Conservation (phyloP, 352 stramenopile genomes). For the Phytophthora hibernalis region DNA sequence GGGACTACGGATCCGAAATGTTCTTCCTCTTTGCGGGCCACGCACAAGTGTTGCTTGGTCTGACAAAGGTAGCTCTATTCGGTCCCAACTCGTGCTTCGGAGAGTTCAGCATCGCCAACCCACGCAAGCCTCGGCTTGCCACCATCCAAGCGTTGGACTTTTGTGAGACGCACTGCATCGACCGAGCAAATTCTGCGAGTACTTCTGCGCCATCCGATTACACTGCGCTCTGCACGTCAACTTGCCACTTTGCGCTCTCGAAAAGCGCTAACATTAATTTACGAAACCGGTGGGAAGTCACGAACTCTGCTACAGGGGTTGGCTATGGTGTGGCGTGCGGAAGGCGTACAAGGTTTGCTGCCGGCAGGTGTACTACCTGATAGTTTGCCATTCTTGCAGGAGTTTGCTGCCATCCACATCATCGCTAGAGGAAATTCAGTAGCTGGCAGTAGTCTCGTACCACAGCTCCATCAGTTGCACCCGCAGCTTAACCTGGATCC, state of each 20-base stretch:
- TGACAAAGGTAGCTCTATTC: constrained; percentile 67
- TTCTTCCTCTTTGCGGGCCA: constrained; percentile 85
- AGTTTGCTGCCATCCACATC: constrained; percentile 33
- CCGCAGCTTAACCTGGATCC: constrained; percentile 13
- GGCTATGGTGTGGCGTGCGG: constrained; percentile 65
- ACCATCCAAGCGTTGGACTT: constrained; percentile 85
- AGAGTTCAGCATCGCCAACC: constrained; percentile 85
- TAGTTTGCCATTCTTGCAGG: constrained; percentile 50
- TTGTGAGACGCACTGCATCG: constrained; percentile 77
- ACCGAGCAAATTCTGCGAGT: constrained; percentile 59
- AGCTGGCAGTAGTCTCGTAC: neutral
- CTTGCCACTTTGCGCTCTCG: constrained; percentile 56
- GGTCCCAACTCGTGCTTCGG: constrained; percentile 81
- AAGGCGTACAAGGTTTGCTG: constrained; percentile 58
- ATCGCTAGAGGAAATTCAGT: constrained; percentile 5
- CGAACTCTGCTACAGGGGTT: constrained; percentile 70
- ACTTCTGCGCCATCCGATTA: constrained; percentile 61
- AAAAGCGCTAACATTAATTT: constrained; percentile 64
- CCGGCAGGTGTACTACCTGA: constrained; percentile 41
- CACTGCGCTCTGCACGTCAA: constrained; percentile 65
- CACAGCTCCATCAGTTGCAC: constrained; percentile 16
- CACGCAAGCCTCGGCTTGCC: constrained; percentile 63
- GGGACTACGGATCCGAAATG: constrained; percentile 85
- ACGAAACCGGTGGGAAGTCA: constrained; percentile 64
- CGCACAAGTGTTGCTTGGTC: constrained; percentile 73